Conservation (phyloP, 2,329 filamentous ascomycete species). For the Clarireedia paspali region DNA sequence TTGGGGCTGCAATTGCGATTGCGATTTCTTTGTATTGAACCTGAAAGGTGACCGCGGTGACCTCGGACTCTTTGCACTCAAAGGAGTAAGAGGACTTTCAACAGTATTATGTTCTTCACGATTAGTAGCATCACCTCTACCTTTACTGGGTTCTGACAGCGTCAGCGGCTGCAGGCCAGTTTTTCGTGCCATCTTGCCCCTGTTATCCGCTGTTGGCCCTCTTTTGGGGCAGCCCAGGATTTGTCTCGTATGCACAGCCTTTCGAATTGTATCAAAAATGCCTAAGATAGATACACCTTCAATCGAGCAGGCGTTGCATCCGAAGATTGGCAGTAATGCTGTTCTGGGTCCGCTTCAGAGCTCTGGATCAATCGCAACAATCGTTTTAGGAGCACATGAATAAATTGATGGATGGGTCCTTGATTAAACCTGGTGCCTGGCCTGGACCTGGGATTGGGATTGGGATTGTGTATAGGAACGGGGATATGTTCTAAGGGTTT, state of each 20-base stretch:
- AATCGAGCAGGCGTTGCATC: conserved; percentile 14
- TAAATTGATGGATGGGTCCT: not conserved
- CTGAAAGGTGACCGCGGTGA: conserved; percentile 27
- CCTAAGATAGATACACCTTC: conserved; percentile 13
- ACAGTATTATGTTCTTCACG: conserved; percentile 5
- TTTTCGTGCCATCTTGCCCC: conserved; percentile 26
- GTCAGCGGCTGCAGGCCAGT: conserved; percentile 26
- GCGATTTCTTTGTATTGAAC: conserved; percentile 23
- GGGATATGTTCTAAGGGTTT: too few species aligned
- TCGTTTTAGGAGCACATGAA: not conserved
- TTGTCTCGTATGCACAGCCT: conserved; percentile 23
- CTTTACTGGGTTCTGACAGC: conserved; percentile 14
- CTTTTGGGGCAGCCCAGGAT: conserved; percentile 8
- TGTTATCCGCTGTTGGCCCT: conserved; percentile 13
- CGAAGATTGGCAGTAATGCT: conserved; percentile 7
- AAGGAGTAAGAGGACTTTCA: conserved; percentile 18
- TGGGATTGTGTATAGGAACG: too few species aligned
- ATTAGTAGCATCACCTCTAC: conserved; percentile 7
- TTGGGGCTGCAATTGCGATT: conserved; percentile 9
- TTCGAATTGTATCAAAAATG: conserved; percentile 15
- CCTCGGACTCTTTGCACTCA: conserved; percentile 23
- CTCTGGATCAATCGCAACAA: not conserved
- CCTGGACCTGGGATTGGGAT: too few species aligned
- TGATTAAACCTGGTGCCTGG: not conserved
- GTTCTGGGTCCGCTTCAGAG: not conserved